Conservation (phyloP, 208 protist genomes). For the Leptomonas pyrrhocoris region DNA sequence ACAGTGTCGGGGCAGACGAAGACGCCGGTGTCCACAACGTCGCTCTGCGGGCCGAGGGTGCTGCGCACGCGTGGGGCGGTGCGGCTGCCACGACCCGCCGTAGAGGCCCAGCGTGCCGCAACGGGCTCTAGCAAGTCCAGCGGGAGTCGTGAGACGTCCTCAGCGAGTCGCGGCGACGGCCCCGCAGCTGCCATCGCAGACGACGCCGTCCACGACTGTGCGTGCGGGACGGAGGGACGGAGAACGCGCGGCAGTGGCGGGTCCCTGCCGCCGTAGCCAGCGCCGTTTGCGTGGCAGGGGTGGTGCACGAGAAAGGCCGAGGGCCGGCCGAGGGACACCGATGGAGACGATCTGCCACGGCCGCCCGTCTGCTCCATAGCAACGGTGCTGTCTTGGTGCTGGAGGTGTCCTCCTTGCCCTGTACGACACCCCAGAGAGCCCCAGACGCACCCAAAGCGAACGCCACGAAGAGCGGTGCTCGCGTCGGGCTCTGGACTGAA, state of each 20-base stretch:
- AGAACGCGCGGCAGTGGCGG: not conserved
- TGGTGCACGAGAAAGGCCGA: slow-evolving; percentile 15
- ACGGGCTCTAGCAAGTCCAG: slow-evolving; percentile 28
- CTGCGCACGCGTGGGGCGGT: slow-evolving; percentile 25
- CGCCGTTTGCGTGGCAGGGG: not conserved
- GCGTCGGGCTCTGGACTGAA: no score
- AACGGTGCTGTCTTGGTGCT: not conserved
- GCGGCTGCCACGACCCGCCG: slow-evolving; percentile 12
- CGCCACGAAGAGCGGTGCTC: no score
- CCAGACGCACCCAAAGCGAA: no score
- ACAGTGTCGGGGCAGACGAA: slow-evolving; percentile 54
- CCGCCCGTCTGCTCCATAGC: not conserved
- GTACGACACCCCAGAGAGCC: no score
- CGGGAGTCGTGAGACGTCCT: slow-evolving; percentile 23
- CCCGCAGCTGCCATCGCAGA: slow-evolving; percentile 3
- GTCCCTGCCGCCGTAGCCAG: not conserved
- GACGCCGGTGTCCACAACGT: slow-evolving; percentile 39
- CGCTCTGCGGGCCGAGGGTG: slow-evolving; percentile 29
- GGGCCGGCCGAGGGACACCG: slow-evolving; percentile 8
- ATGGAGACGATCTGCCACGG: slow-evolving; percentile 1
- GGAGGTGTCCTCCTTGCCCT: no score
- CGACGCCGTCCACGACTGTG: not conserved
- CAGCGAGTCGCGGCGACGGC: not conserved
- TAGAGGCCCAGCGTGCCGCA: slow-evolving; percentile 27
- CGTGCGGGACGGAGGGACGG: slow-evolving; percentile 2